Evolutionary conservation across 345 rosid genomes (phyloP).

Genomic region (Citrus maxima): DNA sequence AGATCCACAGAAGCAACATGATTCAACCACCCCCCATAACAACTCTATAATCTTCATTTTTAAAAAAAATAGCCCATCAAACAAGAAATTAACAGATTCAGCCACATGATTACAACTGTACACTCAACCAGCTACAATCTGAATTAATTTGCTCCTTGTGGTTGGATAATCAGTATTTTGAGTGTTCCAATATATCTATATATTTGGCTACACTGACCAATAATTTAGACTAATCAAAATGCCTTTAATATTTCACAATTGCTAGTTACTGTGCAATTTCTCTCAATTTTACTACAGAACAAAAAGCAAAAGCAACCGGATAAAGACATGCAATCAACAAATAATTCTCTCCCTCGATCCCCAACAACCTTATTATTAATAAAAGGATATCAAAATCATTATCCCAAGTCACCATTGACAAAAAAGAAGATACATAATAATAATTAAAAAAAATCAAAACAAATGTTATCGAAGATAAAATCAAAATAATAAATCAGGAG

Average conservation of each 20-base stretch:
- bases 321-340: background rate
- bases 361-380: background rate
- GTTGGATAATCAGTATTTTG: background rate
- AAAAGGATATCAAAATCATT: background rate
- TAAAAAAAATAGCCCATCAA: background rate
- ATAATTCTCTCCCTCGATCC: background rate
- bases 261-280: no score
- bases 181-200: background rate
- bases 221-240: background rate
- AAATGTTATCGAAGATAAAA: no score
- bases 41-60: background rate
- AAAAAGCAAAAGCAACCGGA: background rate
- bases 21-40: slow-evolving; percentile 15
- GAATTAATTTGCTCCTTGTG: background rate
- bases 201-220: background rate
- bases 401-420: no score
- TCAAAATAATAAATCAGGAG: background rate
- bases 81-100: background rate
- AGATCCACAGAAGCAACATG: slow-evolving; percentile 12
- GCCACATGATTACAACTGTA: background rate
- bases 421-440: background rate
- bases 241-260: background rate
- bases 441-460: background rate
- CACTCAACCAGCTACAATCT: background rate
- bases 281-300: background rate